Evolutionary conservation across 116 monocot genomes (phyloP), one percentile per base, ranked within the genome.

Genomic region (Trichopus zeylanicus): DNA sequence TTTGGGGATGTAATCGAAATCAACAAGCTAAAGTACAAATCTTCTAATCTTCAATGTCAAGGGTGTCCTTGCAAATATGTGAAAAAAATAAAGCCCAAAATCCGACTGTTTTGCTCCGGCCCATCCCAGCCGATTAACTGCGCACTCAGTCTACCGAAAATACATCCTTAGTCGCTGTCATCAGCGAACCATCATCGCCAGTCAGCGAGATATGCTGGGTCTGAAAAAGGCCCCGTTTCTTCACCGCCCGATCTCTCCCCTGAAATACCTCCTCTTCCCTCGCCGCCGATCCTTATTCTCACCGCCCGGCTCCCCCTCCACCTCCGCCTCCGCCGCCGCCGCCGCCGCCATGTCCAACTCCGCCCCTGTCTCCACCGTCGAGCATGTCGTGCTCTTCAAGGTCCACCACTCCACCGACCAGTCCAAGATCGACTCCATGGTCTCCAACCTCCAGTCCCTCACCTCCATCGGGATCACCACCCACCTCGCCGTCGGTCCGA

Each of bases 361-460:
- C 48, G 52, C 78, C 35, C 47, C 42, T 59, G 18, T 32, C 52
- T 22, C 86, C 46, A 67, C 68, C 15, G 62, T 95, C 55, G 95
- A 95, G 62, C 95, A 95, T 72, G 51, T 90, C 33, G 95, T 95
- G 56, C 87, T 95, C 67, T 87, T 89, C 80, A 86, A 84, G 72
- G 72, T 77, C 62, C 80, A 75, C 22, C 63, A 77, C 13, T 48
- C 60, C 63, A 66, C 84, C 32, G 77, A 73, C 21, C 52, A 80
- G 8, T 61, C 79, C 39, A 67, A 68, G 68, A 16, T 80, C 78
- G 69, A 71, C 47, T 56, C 81, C 72, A 90, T 95, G 95, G 7
- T 90, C 48, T 62, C 87, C 64, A 62, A 62, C 37, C 89, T 95
- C 61, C 77, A 76, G 23, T 59, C 86, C 31, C 81, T 95, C 21